A percentile compares a stretch with the other conserved stretches of the same genome.
These are phyloP conservation scores for Ogataea siamensis DNA, from an alignment of 805 yeast genomes.

Conservation along the genomic window DNA sequence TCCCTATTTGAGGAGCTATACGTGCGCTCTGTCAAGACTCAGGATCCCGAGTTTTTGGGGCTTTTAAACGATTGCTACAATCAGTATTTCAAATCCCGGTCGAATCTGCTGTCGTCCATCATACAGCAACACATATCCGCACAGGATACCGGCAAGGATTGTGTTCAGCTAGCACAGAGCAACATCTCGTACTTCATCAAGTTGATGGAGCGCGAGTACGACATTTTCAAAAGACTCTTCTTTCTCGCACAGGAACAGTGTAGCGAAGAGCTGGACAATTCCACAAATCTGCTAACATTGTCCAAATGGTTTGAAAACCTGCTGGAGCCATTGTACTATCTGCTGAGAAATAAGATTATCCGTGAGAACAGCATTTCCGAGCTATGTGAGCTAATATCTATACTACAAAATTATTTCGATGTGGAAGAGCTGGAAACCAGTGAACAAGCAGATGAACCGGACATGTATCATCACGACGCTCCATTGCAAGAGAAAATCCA, in stretches of 20 bases:
- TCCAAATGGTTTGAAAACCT: constrained; percentile 60
- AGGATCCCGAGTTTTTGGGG: constrained; percentile 52
- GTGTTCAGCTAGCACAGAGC: constrained; percentile 62
- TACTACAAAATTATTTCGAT: constrained; percentile 66
- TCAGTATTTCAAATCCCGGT: constrained; percentile 60
- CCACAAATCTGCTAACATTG: constrained; percentile 36
- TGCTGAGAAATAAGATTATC: constrained; percentile 61
- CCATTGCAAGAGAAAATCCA: constrained; percentile 19
- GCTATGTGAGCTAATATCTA: constrained; percentile 72
- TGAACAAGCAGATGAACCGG: constrained; percentile 18
- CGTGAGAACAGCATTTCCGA: constrained; percentile 66
- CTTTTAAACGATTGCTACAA: constrained; percentile 62
- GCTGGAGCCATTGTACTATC: constrained; percentile 77
- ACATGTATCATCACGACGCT: constrained; percentile 21
- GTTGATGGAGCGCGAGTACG: constrained; percentile 58
- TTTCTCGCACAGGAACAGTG: constrained; percentile 25
- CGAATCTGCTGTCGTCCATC: constrained; percentile 43
- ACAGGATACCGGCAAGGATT: constrained; percentile 30
- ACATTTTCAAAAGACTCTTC: constrained; percentile 57
- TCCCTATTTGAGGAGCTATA: constrained; percentile 30
- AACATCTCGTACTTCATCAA: constrained; percentile 59
- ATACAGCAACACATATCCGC: constrained; percentile 26
- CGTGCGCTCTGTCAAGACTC: constrained; percentile 21
- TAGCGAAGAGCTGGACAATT: constrained; percentile 24
- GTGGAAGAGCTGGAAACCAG: constrained; percentile 42